Base-by-base conservation (phyloP, 2,329 filamentous ascomycete genomes). In the Cordyceps tenuipes region DNA sequence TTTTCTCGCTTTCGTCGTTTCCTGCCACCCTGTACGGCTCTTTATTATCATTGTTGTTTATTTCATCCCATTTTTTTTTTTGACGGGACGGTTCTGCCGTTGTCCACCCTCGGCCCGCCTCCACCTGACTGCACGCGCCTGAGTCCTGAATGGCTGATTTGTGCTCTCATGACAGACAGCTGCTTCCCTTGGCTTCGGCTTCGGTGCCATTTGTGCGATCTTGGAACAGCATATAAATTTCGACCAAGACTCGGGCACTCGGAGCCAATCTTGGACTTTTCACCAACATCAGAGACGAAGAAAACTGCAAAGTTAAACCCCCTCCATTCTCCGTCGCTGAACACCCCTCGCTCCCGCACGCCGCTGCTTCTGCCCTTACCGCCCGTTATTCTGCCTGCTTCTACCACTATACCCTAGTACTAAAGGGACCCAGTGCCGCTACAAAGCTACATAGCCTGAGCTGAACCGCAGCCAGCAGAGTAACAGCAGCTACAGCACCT, bases 301-400 rank as follows among this genome's bases (percentile, higher is more conserved):
- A 36, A 36, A 36, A 36, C 4, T 13, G 13, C 23, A 36, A 36
- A 2, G 8, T 43, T 43, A 3, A 43, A 5, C n/a, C 13, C 5
- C n/a, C 39, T 12, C n/a, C 17, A 23, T 43, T 43, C 39, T 43
- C 17, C n/a, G 6, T 43, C 39, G 39, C n/a, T n/a, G 39, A 43
- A 43, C 7, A 46, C 41, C 39, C 21, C 21, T 17, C 46, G 29
- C 48, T 39, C 29, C 17, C 26, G 29, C 31, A 7, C 15, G 15
- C 9, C 26, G 9, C 15, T 23, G 10, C 17, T 56, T 31, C 36
- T 56, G 21, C 43, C 56, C 39, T 59, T 59, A 59, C 47, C 56
- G 54, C 54, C 54, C 54, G 54, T 39, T 55, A 44, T 49, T 49
- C 26, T 50, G 48, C 48, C 47, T 49, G n/a, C n/a, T 8, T 26